A percentile compares a stretch with the other conserved stretches of the same genome.
phyloP scores from a whole-genome alignment of 495 filamentous ascomycete species.

The Neurospora sublineolata region DNA sequence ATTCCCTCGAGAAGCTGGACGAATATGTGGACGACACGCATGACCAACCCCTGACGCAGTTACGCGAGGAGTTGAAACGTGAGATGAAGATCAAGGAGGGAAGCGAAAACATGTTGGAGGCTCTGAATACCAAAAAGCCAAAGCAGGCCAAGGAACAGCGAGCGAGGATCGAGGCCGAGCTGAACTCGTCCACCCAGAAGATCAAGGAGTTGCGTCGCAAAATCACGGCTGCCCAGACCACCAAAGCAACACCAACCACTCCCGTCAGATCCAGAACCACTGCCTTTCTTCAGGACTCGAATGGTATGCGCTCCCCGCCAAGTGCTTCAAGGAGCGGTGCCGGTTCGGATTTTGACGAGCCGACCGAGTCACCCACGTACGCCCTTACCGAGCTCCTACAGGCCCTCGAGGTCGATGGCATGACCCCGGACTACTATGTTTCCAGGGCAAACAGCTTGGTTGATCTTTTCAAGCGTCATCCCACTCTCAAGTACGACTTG shows the following conservation, averaged over 20 bases:
- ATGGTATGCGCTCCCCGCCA: constrained; percentile 53
- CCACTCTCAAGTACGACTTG: constrained; percentile 88
- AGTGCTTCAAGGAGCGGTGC: constrained; percentile 42
- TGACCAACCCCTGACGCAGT: constrained; percentile 61
- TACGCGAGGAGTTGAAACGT: constrained; percentile 75
- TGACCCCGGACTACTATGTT: constrained; percentile 91
- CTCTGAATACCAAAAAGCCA: constrained; percentile 82
- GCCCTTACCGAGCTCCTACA: constrained; percentile 80
- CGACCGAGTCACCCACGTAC: constrained; percentile 81
- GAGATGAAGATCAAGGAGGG: constrained; percentile 96
- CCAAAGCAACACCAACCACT: constrained; percentile 55
- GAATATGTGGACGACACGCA: constrained; percentile 49
- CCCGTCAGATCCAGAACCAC: constrained; percentile 57
- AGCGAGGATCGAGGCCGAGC: constrained; percentile 74
- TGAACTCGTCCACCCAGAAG: constrained; percentile 81
- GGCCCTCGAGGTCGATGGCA: constrained; percentile 72
- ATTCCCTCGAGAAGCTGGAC: constrained; percentile 48
- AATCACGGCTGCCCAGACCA: constrained; percentile 55
- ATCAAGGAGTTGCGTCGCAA: constrained; percentile 71
- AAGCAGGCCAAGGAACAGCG: constrained; percentile 93
- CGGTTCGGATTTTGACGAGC: constrained; percentile 51
- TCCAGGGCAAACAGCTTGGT: constrained; percentile 81
- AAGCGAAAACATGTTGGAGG: constrained; percentile 94
- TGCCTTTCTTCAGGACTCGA: constrained; percentile 46
- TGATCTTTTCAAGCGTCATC: constrained; percentile 83